Conservation (phyloP, 352 stramenopile genomes). For the Thalassiosira ordinaria region DNA sequence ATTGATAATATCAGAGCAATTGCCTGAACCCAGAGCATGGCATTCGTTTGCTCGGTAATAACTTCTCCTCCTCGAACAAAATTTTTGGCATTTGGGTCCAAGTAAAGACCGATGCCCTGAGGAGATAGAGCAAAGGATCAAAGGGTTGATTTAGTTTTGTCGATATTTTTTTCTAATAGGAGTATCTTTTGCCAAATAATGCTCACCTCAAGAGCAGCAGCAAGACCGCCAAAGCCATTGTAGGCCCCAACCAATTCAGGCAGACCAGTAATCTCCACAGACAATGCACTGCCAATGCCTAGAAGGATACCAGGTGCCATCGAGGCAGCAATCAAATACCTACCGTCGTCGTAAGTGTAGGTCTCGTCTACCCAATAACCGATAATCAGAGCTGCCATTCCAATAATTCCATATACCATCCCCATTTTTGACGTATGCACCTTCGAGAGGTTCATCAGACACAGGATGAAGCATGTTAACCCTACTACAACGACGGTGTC, state of each 20-base stretch:
- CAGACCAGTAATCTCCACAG: conserved; percentile 59
- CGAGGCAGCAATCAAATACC: conserved; percentile 59
- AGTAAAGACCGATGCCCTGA: conserved; percentile 59
- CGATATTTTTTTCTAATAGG: too few relatives aligned
- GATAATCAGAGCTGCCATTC: conserved; percentile 56
- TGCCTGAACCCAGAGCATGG: conserved; percentile 73
- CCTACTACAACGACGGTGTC: conserved; percentile 65
- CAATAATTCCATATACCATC: conserved; percentile 66
- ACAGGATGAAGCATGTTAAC: conserved; percentile 69
- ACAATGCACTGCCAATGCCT: conserved; percentile 47
- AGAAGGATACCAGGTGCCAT: conserved; percentile 63
- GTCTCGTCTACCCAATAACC: conserved; percentile 63
- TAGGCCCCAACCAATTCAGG: conserved; percentile 70
- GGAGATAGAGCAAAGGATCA: too few relatives aligned
- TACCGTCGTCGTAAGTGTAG: conserved; percentile 65
- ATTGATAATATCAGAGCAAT: conserved; percentile 63
- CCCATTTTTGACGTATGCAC: conserved; percentile 64
- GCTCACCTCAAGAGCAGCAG: conserved; percentile 48
- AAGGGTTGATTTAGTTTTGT: too few relatives aligned
- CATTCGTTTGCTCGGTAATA: conserved; percentile 36
- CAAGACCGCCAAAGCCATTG: conserved; percentile 70
- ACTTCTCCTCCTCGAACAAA: conserved; percentile 50
- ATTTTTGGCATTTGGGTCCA: conserved; percentile 58
- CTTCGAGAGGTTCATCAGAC: conserved; percentile 67
- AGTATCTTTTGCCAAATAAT: background rate